Base-by-base conservation (phyloP, 2,329 filamentous ascomycete species). In the Xylariaceae sp. region DNA sequence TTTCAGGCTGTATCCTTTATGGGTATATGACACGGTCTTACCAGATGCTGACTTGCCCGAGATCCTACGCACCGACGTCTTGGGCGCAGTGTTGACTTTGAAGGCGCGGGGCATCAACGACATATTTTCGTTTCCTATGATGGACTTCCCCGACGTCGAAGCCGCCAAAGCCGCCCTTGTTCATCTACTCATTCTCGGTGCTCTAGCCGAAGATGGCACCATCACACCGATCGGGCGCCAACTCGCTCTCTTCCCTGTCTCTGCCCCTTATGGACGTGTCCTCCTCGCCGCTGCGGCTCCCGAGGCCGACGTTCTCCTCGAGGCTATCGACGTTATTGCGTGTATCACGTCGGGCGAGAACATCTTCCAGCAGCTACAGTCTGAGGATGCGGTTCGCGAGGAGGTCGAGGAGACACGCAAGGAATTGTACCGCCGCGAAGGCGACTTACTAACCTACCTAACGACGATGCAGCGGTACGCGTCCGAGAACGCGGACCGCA, bases 71-170 rank as follows among this genome's bases (percentile, higher is more conserved):
- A 94, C 88, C 56, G 91, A 98, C 61, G 77, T 97, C 4, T 79
- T 89, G 16, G 85, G 89, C 26, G 87, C 91, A 0, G 74, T 96
- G 1, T 70, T 98, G 9, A 95, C 87, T 0, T 94, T 98, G 85
- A 96, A 95, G 63, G 89, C 91, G 1, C 79, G 89, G 40, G 89
- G 90, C 0, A 83, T 97, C 11, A 75, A 87, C 19, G 85, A 97
- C 57, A 78, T 95, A 2, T 70, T 89, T 16, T 71, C 74, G 0
- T 98, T 98, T 48, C 89, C 91, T 0, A 79, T 96, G 36, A 82
- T 97, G 60, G 89, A 95, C 41, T 76, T 78, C 1, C 93, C 93
- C 0, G 81, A 87, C 8, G 67, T 81, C 3, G 85, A 94, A 49
- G 77, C 87, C 0, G 78, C 96, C 37, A 82, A 91, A 53, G 89